phyloP scores from a whole-genome alignment of 2,329 filamentous ascomycete genomes.

The Penicillium sclerotigenum region DNA sequence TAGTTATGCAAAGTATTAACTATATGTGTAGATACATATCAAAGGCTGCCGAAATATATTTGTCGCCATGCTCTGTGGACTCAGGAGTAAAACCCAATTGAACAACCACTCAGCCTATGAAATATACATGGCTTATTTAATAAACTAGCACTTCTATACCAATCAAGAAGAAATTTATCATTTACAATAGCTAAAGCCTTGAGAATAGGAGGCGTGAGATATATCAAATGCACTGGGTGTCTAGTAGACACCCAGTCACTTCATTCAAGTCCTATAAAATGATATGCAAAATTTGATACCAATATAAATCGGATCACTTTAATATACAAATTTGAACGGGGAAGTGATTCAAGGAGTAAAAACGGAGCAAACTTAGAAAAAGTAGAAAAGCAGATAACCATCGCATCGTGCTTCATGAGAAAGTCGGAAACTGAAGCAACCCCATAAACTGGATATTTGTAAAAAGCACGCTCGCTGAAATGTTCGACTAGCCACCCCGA shows the following conservation, averaged over 20 bases:
- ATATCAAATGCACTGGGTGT: not conserved
- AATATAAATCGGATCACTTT: not conserved
- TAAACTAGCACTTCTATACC: not conserved
- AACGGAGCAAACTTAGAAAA: not conserved
- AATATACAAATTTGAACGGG: conserved; percentile 6
- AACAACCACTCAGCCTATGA: not conserved
- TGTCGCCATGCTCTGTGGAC: not conserved
- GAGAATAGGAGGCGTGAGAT: not conserved
- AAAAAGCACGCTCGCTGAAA: conserved; percentile 13
- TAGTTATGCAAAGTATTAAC: too few species aligned
- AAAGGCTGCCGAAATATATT: too few species aligned
- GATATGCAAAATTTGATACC: not conserved
- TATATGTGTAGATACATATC: not conserved
- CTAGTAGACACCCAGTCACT: not conserved
- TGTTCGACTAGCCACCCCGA: not conserved
- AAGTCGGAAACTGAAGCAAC: not conserved
- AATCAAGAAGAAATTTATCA: not conserved
- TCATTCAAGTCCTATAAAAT: not conserved
- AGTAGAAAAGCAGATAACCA: not conserved
- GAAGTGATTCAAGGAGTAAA: not conserved
- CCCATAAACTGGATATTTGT: conserved; percentile 2
- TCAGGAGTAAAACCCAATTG: not conserved
- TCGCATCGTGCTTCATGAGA: conserved; percentile 17
- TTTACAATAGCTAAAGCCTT: not conserved
- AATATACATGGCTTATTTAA: too few species aligned